Evolutionary conservation across 495 filamentous ascomycete genomes (phyloP).

Genomic region (Pyronema domesticum): DNA sequence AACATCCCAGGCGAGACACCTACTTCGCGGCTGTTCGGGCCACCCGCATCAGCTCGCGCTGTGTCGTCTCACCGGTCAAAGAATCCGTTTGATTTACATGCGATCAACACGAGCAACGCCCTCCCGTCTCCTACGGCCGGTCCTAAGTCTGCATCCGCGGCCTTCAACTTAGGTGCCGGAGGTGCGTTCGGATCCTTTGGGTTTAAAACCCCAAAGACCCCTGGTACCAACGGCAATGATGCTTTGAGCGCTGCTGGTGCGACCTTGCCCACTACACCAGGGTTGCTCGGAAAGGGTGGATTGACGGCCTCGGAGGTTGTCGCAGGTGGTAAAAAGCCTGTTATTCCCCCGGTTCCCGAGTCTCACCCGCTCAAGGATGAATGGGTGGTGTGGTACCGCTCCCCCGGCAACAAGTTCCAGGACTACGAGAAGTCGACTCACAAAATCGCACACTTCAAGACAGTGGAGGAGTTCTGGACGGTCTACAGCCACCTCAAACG

Average conservation of each 20-base stretch:
- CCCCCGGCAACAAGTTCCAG: slow-evolving; percentile 69
- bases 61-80: slow-evolving; percentile 50
- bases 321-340: slow-evolving; percentile 48
- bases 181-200: slow-evolving; percentile 96
- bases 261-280: slow-evolving; percentile 12
- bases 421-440: slow-evolving; percentile 96
- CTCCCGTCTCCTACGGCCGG: slow-evolving; percentile 64
- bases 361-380: slow-evolving; percentile 57
- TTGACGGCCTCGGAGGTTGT: slow-evolving; percentile 30
- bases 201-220: slow-evolving; percentile 74
- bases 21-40: slow-evolving; percentile 34
- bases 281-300: slow-evolving; percentile 16
- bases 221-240: slow-evolving; percentile 56
- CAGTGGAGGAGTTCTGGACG: slow-evolving; percentile 83
- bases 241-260: slow-evolving; percentile 25
- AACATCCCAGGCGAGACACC: slow-evolving; percentile 45
- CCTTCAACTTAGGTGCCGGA: slow-evolving; percentile 71
- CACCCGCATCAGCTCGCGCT: slow-evolving; percentile 52
- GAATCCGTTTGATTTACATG: slow-evolving; percentile 51
- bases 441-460: slow-evolving; percentile 60
- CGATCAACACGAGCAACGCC: slow-evolving; percentile 50
- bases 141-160: slow-evolving; percentile 55
- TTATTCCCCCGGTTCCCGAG: slow-evolving; percentile 24
- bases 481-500: slow-evolving; percentile 81
- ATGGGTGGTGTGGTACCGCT: slow-evolving; percentile 95